Base-by-base conservation (phyloP, 305 asterid genomes). In the Fraxinus paxiana region DNA sequence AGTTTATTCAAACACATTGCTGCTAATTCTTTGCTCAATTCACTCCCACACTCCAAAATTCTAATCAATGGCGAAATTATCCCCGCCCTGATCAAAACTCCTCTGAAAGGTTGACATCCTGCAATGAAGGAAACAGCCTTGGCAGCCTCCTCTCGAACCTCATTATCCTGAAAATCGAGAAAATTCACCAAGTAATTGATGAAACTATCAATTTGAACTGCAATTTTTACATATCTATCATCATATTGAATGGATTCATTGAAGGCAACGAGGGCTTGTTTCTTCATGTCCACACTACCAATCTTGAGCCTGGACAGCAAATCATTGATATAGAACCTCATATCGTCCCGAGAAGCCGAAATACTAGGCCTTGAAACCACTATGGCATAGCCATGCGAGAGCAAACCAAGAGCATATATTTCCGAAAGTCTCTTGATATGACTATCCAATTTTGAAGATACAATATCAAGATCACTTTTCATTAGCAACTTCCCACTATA, bases 391-490 rank as follows among this genome's bases (percentile, higher is more conserved):
- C 84, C 88, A 84, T 94, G 92, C 3, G 86, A 80, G 28, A 91
- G 91, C 92, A 95, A 82, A 2, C 97, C 97, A 48, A 82, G 90
- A n/a, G 92, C 83, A 75, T 93, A 92, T 28, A 92, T 92, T 30
- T 92, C 97, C 9, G 91, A 85, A 0, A 92, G 51, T 61, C 83
- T 84, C 86, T 65, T 87, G 0, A 82, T 78, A 80, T 94, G 92
- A 31, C 41, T 38, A 63, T 90, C 92, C 82, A 95, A 80, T 69
- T 86, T 92, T 48, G 90, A 84, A 3, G 91, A 86, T 0, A 90
- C 43, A 69, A 91, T 82, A 78, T 94, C 97, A 43, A 94, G 95
- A 89, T 94, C 95, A 82, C 99, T 95, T 80, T 92, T 94, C 97
- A 92, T 95, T 77, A 86, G 96, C 24, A 95, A 89, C 88, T 95